phyloP scores from a whole-genome alignment of 768 basidiomycete genomes.

The Fomitopsis serialis region DNA sequence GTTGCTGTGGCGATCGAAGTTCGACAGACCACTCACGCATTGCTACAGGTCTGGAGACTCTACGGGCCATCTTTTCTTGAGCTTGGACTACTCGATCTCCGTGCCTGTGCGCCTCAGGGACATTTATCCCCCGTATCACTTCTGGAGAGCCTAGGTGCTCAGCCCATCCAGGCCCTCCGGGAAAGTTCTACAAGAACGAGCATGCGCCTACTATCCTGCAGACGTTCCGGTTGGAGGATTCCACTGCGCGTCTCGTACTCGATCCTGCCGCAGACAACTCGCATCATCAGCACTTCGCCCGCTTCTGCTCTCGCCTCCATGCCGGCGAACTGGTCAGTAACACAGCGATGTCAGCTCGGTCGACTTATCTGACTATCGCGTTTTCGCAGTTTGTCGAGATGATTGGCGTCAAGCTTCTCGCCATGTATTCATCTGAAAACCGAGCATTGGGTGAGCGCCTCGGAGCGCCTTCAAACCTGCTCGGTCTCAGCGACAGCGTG shows the following conservation, averaged over 20 bases:
- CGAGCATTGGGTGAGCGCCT: slow-evolving; percentile 40
- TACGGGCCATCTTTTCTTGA: slow-evolving; percentile 29
- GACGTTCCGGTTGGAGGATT: slow-evolving; percentile 45
- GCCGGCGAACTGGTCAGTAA: slow-evolving; percentile 45
- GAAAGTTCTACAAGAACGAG: slow-evolving; percentile 52
- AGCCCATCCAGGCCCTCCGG: slow-evolving; percentile 40
- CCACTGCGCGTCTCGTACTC: slow-evolving; percentile 41
- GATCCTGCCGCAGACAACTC: slow-evolving; percentile 33
- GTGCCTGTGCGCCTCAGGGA: slow-evolving; percentile 47
- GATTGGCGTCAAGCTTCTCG: slow-evolving; percentile 46
- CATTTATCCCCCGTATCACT: slow-evolving; percentile 26
- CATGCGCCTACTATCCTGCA: slow-evolving; percentile 46
- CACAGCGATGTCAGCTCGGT: not conserved
- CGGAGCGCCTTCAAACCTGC: slow-evolving; percentile 40
- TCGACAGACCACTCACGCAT: too few relatives aligned
- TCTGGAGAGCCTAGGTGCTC: slow-evolving; percentile 31
- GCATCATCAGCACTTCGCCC: slow-evolving; percentile 42
- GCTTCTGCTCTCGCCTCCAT: slow-evolving; percentile 44
- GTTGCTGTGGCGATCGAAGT: not conserved
- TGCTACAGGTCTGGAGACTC: slow-evolving; percentile 14
- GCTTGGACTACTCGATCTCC: slow-evolving; percentile 43
- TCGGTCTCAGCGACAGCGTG: slow-evolving; percentile 37
- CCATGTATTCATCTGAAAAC: slow-evolving; percentile 54
- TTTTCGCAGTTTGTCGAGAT: slow-evolving; percentile 49
- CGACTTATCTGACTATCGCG: not conserved